Conservation (phyloP, 495 filamentous ascomycete genomes). For the Rostrohypoxylon terebratum region DNA sequence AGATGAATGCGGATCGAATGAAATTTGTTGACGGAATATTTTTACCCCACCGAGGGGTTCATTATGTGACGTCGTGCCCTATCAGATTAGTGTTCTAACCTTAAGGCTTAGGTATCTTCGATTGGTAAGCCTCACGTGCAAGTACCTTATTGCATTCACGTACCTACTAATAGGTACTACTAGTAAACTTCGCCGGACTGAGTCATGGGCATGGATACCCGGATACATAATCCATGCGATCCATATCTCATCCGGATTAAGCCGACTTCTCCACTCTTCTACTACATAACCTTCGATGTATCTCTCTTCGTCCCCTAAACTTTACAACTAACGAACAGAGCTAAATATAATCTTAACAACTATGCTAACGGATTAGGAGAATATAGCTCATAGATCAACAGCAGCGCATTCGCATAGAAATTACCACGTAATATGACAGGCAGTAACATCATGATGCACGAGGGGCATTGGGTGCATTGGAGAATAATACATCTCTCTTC, state of each 20-base stretch:
- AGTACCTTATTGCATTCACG: too few relatives aligned
- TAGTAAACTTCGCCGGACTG: constrained; percentile 5
- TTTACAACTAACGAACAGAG: neutral
- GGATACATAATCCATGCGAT: neutral
- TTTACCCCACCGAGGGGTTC: constrained; percentile 50
- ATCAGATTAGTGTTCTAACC: neutral
- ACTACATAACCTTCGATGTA: neutral
- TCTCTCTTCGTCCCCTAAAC: neutral
- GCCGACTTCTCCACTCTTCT: constrained; percentile 11
- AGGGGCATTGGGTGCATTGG: neutral
- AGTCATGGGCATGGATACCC: constrained; percentile 5
- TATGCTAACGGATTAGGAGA: neutral
- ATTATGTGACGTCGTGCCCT: constrained; percentile 23
- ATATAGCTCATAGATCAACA: neutral
- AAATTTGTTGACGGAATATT: constrained; percentile 24
- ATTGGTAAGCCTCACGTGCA: neutral
- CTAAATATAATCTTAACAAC: neutral
- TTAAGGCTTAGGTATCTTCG: too few relatives aligned
- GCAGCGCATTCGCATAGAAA: neutral
- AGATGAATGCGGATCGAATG: neutral
- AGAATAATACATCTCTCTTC: neutral
- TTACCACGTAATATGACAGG: neutral
- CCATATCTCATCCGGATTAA: constrained; percentile 7
- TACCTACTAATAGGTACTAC: too few relatives aligned
- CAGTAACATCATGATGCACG: neutral